A percentile compares a stretch with the other conserved stretches of the same genome.
phyloP scores from a whole-genome alignment of 257 asterid genomes.

The Ilex aquifolium region DNA sequence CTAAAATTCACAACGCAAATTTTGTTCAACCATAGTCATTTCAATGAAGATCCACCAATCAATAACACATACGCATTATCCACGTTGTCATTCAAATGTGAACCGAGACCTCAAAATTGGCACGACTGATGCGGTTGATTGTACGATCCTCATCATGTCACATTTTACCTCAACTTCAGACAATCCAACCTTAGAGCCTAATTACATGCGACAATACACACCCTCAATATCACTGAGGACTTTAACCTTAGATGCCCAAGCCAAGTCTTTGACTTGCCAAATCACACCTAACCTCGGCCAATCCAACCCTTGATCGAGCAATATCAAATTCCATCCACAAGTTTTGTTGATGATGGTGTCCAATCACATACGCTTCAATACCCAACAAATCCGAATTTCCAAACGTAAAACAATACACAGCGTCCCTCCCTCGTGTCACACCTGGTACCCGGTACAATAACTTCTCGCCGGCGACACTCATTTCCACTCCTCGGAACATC shows the following conservation, averaged over 20 bases:
- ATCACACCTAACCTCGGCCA: conserved; percentile 63
- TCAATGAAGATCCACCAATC: no score
- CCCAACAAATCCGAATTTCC: conserved; percentile 82
- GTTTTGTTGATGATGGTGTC: conserved; percentile 81
- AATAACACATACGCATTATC: no score
- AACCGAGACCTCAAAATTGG: no score
- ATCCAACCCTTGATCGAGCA: conserved; percentile 55
- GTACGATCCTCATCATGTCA: no score
- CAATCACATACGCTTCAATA: conserved; percentile 66
- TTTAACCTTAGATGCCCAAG: conserved; percentile 6
- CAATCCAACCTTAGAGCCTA: no score
- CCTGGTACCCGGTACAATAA: conserved; percentile 58
- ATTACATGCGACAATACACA: no score
- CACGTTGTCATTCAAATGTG: no score
- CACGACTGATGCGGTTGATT: no score
- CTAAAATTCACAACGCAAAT: no score
- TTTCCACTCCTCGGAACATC: conserved; percentile 69
- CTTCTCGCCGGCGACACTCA: conserved; percentile 65
- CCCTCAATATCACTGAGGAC: no score
- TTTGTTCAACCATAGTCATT: no score
- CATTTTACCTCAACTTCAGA: no score
- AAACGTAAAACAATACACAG: conserved; percentile 54
- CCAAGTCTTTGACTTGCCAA: conserved; percentile 57
- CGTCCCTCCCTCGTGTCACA: conserved; percentile 40
- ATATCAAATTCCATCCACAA: conserved; percentile 80